Base-by-base conservation (phyloP, 192 early-diverging fungal genomes). In the Coemansia sp. region DNA sequence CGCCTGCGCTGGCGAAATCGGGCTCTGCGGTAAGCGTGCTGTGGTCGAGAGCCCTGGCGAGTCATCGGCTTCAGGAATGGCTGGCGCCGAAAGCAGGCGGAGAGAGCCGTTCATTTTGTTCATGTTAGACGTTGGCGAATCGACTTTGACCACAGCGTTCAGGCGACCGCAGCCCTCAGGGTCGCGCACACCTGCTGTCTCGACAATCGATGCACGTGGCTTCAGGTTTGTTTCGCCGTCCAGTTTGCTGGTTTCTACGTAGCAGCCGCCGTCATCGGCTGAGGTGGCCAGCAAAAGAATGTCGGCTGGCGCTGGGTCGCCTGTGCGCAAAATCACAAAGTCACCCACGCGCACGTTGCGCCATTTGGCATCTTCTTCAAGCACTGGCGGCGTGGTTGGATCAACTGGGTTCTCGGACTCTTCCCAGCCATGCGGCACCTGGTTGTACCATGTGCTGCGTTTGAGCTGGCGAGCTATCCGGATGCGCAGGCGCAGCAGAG, bases 211-310 rank as follows among this genome's bases (percentile, higher is more conserved):
- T 5, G 83, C 60, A 18, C 92, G 88, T 35, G 92, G 84, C 79
- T 98, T 98, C 6, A 98, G 73, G 66, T 98, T 98, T n/a, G 96
- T 98, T 74, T 98, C 96, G 38, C 96, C 96, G 62, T 98, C 96
- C 54, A 98, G 69, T 71, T 96, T 94, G 68, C 93, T 95, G 6
- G 96, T 98, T 73, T 97, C 96, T 18, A 95, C 85, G 70, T 89
- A 96, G 66, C 92, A 94, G 11, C 86, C 68, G 13, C 83, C 84
- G 47, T 93, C 90, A 4, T 85, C 84, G 45, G 92, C 90, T 6
- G 88, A 88, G 3, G 93, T 90, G 3, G 92, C 84, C 27, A 96
- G 65, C 39, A 96, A 82, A 23, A 95, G 75, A 32, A 92, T 81
- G 62, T 96, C 94, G 0, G 94, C 91, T 0, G 94, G 94, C 16